Conservation (phyloP, 2,329 filamentous ascomycete genomes). For the Alternaria tenuissima region DNA sequence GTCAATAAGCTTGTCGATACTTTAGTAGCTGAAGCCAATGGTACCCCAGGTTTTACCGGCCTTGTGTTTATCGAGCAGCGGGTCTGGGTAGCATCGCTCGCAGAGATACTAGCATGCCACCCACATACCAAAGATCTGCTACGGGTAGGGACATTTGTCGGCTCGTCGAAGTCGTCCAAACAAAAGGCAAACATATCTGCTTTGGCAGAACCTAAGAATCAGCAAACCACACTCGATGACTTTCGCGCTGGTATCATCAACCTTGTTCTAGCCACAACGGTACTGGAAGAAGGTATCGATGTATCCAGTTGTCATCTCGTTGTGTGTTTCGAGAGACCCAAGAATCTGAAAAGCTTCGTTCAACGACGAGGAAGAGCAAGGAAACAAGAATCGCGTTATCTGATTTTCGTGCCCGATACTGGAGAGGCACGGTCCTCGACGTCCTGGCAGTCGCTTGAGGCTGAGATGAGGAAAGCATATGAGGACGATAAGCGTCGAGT, state of each 20-base stretch:
- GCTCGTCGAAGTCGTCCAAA: conserved; percentile 55
- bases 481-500: conserved; percentile 68
- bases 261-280: conserved; percentile 65
- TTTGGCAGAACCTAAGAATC: conserved; percentile 57
- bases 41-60: conserved; percentile 46
- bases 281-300: conserved; percentile 69
- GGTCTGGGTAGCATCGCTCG: conserved; percentile 54
- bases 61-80: conserved; percentile 59
- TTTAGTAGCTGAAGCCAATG: conserved; percentile 44
- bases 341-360: conserved; percentile 70
- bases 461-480: conserved; percentile 75
- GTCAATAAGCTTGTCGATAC: conserved; percentile 48
- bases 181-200: conserved; percentile 60
- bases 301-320: conserved; percentile 70
- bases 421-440: conserved; percentile 43
- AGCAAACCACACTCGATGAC: conserved; percentile 62
- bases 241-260: conserved; percentile 63
- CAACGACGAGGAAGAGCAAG: conserved; percentile 71
- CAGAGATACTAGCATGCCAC: conserved; percentile 47
- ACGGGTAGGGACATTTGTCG: conserved; percentile 61
- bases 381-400: conserved; percentile 63
- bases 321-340: conserved; percentile 69
- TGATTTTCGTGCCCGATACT: conserved; percentile 57
- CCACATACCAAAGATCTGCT: conserved; percentile 45
- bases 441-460: conserved; percentile 73